A percentile compares a stretch with the other conserved stretches of the same genome.
Evolutionary conservation across 441 rosid species (phyloP).

Genomic region (Erodium chrysanthum): DNA sequence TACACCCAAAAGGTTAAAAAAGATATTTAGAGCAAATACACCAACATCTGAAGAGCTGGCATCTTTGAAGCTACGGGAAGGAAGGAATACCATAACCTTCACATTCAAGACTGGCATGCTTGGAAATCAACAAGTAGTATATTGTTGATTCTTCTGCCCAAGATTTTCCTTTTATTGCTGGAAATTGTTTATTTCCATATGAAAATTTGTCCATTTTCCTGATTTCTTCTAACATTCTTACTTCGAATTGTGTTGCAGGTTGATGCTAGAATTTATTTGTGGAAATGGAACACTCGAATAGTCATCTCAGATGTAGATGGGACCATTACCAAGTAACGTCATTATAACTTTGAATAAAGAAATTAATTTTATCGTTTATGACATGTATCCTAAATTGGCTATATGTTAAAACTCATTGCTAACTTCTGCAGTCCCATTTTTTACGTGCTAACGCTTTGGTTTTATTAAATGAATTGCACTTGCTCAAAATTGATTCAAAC

Average conservation of each 20-base stretch:
- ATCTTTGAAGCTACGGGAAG: slow-evolving; percentile 70
- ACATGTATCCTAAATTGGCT: neutral
- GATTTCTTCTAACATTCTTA: slow-evolving; percentile 5
- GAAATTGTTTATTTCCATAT: slow-evolving; percentile 1
- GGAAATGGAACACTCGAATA: slow-evolving; percentile 89
- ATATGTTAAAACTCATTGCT: too few relatives aligned
- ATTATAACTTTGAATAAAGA: slow-evolving; percentile 13
- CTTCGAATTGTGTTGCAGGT: slow-evolving; percentile 38
- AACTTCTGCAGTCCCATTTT: too few relatives aligned
- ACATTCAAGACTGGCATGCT: slow-evolving; percentile 84
- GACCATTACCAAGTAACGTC: slow-evolving; percentile 73
- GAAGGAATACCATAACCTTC: slow-evolving; percentile 62
- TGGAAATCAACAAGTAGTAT: slow-evolving; percentile 70
- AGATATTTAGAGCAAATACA: slow-evolving; percentile 42
- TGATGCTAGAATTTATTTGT: slow-evolving; percentile 80
- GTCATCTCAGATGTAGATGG: slow-evolving; percentile 98
- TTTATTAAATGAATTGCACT: neutral
- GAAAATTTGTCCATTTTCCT: slow-evolving; percentile 11
- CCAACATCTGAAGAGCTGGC: slow-evolving; percentile 89
- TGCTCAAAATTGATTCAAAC: neutral
- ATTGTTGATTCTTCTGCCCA: slow-evolving; percentile 14
- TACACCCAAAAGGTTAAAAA: slow-evolving; percentile 34
- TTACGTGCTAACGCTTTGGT: too few relatives aligned
- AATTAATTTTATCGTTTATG: neutral
- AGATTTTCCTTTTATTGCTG: neutral